Evolutionary conservation across 1,284 basidiomycete species (phyloP).

Genomic region (Fistulina hepatica): DNA sequence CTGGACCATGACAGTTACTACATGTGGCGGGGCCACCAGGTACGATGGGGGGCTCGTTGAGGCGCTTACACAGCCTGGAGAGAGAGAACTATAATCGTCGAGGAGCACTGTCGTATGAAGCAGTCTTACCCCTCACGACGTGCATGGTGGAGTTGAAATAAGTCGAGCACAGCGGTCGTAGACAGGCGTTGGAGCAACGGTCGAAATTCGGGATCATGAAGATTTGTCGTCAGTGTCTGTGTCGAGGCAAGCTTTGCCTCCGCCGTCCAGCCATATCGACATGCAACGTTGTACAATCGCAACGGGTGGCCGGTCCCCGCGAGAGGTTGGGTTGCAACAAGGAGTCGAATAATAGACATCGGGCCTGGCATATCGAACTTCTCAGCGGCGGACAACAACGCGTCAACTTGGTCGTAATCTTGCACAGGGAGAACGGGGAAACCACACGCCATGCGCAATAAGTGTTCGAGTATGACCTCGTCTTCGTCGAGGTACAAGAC

Average conservation of each 20-base stretch:
- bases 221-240: slow-evolving; percentile 27
- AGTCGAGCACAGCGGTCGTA: slow-evolving; percentile 4
- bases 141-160: slow-evolving; percentile 10
- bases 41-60: slow-evolving; percentile 33
- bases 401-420: slow-evolving; percentile 27
- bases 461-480: slow-evolving; percentile 19
- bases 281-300: slow-evolving; percentile 30
- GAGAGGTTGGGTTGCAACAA: slow-evolving; percentile 23
- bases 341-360: slow-evolving; percentile 27
- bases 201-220: slow-evolving; percentile 23
- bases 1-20: slow-evolving; percentile 18
- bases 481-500: slow-evolving; percentile 18
- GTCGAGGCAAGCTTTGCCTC: slow-evolving; percentile 30
- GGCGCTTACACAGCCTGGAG: slow-evolving; percentile 12
- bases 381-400: slow-evolving; percentile 25
- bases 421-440: slow-evolving; percentile 25
- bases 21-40: slow-evolving; percentile 30
- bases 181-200: slow-evolving; percentile 20
- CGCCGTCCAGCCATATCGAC: slow-evolving; percentile 32
- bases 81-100: slow-evolving; percentile 10
- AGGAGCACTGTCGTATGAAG: slow-evolving; percentile 2
- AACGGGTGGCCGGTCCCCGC: slow-evolving; percentile 24
- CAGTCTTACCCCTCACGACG: slow-evolving; percentile 10
- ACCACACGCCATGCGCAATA: slow-evolving; percentile 29
- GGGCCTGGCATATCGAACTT: slow-evolving; percentile 31